Percentiles rank a stretch among this genome's conserved stretches.
Evolutionary conservation across 352 stramenopile species (phyloP).

Genomic region (Phytopythium sindhum): DNA sequence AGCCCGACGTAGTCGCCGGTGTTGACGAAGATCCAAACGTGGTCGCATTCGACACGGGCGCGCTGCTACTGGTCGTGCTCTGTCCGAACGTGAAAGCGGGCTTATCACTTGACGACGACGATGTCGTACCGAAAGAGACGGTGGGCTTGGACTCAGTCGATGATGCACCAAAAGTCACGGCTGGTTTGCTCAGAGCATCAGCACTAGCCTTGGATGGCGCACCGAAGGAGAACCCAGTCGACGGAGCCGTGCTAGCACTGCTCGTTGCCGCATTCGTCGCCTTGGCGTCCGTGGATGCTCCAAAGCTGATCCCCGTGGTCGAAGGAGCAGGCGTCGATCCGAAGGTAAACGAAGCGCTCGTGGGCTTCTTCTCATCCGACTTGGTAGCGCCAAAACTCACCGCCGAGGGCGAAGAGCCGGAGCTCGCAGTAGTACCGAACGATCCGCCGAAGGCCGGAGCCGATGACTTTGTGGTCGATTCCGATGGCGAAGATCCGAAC

Average conservation of each 20-base stretch:
- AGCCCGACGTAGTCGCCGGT: slow-evolving; percentile 21
- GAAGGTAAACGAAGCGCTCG: slow-evolving; percentile 9
- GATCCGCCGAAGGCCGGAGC: slow-evolving; percentile 14
- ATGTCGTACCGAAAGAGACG: slow-evolving; percentile 42
- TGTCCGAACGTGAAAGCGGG: slow-evolving; percentile 8
- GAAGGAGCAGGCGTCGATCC: slow-evolving; percentile 4
- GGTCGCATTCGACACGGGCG: neutral
- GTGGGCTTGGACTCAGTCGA: slow-evolving; percentile 14
- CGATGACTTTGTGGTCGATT: slow-evolving; percentile 1
- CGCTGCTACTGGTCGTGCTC: neutral
- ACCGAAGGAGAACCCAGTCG: slow-evolving; percentile 10
- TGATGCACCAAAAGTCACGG: slow-evolving; percentile 18
- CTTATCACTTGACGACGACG: slow-evolving; percentile 8
- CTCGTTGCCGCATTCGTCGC: neutral
- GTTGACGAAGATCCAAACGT: slow-evolving; percentile 12
- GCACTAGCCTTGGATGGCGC: slow-evolving; percentile 11
- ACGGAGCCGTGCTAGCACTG: neutral
- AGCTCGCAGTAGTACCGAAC: slow-evolving; percentile 13
- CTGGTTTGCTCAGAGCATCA: slow-evolving; percentile 5
- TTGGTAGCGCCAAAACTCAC: slow-evolving; percentile 21
- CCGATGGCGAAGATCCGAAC: slow-evolving; percentile 10
- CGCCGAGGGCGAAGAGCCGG: slow-evolving; percentile 4
- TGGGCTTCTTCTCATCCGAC: slow-evolving; percentile 21
- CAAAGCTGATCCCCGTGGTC: neutral
- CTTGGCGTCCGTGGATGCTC: neutral